phyloP scores from a whole-genome alignment of 495 filamentous ascomycete genomes.

The Podospora tetraspora region DNA sequence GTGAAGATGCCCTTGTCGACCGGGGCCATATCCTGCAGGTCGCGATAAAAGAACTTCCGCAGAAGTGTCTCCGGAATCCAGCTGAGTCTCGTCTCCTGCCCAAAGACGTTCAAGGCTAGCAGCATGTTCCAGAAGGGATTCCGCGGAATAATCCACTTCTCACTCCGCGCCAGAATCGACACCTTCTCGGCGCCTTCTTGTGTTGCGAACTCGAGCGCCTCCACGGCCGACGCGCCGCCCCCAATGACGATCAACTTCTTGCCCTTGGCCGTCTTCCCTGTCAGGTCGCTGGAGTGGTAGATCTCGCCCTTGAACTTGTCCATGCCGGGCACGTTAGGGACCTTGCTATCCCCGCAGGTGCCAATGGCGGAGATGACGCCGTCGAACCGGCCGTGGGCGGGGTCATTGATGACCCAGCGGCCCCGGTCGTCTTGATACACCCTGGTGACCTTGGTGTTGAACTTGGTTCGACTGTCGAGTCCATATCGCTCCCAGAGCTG shows the following conservation, averaged over 20 bases:
- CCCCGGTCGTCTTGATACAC: constrained; percentile 63
- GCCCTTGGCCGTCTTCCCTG: constrained; percentile 57
- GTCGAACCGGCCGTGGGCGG: constrained; percentile 64
- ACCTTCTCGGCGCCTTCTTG: constrained; percentile 59
- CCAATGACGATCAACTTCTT: constrained; percentile 74
- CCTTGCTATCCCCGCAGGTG: constrained; percentile 72
- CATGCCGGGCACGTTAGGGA: constrained; percentile 60
- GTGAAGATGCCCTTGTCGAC: constrained; percentile 67
- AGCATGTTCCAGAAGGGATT: constrained; percentile 69
- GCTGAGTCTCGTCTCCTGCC: constrained; percentile 65
- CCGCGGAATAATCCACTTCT: constrained; percentile 87
- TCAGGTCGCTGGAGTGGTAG: constrained; percentile 68
- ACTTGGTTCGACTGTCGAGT: constrained; percentile 63
- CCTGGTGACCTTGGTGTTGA: constrained; percentile 61
- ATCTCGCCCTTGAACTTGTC: constrained; percentile 62
- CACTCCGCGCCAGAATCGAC: constrained; percentile 67
- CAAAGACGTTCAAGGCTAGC: constrained; percentile 72
- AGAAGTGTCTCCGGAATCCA: constrained; percentile 74
- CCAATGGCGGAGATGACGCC: constrained; percentile 73
- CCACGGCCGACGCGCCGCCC: constrained; percentile 75
- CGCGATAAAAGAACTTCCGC: constrained; percentile 77
- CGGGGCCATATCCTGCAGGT: constrained; percentile 72
- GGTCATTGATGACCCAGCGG: constrained; percentile 74
- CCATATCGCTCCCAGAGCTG: constrained; percentile 72
- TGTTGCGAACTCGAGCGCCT: constrained; percentile 76